A percentile compares a stretch with the other conserved stretches of the same genome.
phyloP scores from a whole-genome alignment of 192 early-diverging fungal species.

The Dimargaris cristalligena region DNA sequence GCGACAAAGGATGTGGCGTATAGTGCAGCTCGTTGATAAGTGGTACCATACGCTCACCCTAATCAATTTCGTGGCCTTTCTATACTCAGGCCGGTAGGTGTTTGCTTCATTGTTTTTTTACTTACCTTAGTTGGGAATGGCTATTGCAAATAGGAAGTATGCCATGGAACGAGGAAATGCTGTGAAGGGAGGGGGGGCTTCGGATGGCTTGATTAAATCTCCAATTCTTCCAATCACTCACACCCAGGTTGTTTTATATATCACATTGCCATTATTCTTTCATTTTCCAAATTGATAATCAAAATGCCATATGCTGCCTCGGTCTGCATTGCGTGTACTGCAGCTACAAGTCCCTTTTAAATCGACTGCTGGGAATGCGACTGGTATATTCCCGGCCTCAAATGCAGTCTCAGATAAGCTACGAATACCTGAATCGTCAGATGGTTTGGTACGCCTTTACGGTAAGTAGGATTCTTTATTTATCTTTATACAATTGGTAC shows the following conservation, averaged over 20 bases:
- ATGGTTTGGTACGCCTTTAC: conserved; percentile 88
- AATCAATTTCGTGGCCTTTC: conserved; percentile 69
- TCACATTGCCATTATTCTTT: too few species aligned
- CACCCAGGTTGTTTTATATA: too few species aligned
- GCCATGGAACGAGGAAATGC: too few species aligned
- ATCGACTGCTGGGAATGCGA: conserved; percentile 64
- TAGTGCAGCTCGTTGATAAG: conserved; percentile 42
- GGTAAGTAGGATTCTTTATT: too few species aligned
- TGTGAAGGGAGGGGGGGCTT: too few species aligned
- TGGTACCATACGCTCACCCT: conserved; percentile 39
- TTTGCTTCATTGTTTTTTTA: too few species aligned
- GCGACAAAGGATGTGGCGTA: conserved; percentile 33
- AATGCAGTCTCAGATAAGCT: conserved; percentile 59
- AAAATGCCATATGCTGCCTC: background rate
- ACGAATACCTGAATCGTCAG: conserved; percentile 87
- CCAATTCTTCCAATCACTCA: too few species aligned
- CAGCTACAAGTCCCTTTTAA: conserved; percentile 59
- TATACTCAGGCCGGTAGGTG: conserved; percentile 63
- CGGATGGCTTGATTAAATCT: too few species aligned
- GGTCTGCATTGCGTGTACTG: background rate
- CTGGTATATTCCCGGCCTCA: conserved; percentile 65
- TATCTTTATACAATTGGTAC: too few species aligned
- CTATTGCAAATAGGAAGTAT: too few species aligned
- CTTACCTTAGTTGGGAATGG: too few species aligned
- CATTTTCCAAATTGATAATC: too few species aligned